These are phyloP conservation scores for Candida chauliodis DNA, from an alignment of 805 yeast genomes.

Conservation along the genomic window DNA sequence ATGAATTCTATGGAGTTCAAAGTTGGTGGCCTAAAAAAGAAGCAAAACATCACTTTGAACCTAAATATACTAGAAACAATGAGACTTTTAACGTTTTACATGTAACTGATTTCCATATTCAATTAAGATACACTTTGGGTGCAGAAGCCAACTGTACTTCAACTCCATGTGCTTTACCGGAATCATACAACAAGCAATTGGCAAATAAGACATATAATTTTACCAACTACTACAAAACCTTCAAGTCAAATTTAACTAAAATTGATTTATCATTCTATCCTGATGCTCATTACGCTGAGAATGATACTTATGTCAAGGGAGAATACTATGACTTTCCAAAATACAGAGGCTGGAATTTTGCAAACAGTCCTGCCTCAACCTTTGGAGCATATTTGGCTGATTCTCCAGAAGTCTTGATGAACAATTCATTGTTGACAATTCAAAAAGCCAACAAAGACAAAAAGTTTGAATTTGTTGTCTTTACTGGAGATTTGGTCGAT, in stretches of 20 bases:
- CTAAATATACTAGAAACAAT: slow-evolving; percentile 21
- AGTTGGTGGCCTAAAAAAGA: slow-evolving; percentile 36
- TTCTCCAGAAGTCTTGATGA: slow-evolving; percentile 59
- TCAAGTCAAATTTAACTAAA: slow-evolving; percentile 11
- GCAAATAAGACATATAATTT: slow-evolving; percentile 23
- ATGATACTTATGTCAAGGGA: slow-evolving; percentile 25
- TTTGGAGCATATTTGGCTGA: slow-evolving; percentile 65
- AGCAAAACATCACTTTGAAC: slow-evolving; percentile 21
- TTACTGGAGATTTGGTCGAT: slow-evolving; percentile 73
- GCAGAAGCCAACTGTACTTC: slow-evolving; percentile 53
- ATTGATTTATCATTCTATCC: slow-evolving; percentile 15
- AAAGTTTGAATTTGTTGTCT: slow-evolving; percentile 56
- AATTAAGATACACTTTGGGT: slow-evolving; percentile 51
- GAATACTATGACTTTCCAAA: slow-evolving; percentile 31
- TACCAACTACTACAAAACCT: slow-evolving; percentile 23
- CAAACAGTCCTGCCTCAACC: slow-evolving; percentile 49
- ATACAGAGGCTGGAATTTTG: slow-evolving; percentile 21
- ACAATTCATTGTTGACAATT: slow-evolving; percentile 44
- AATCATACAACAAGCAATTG: slow-evolving; percentile 35
- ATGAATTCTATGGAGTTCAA: slow-evolving; percentile 25
- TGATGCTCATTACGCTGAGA: slow-evolving; percentile 27
- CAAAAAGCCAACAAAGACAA: slow-evolving; percentile 16
- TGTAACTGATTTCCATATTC: slow-evolving; percentile 62
- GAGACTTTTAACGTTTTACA: slow-evolving; percentile 60
- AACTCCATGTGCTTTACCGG: slow-evolving; percentile 59